Evolutionary conservation across 306 rosid species (phyloP).

Genomic region (Dryas drummondii): DNA sequence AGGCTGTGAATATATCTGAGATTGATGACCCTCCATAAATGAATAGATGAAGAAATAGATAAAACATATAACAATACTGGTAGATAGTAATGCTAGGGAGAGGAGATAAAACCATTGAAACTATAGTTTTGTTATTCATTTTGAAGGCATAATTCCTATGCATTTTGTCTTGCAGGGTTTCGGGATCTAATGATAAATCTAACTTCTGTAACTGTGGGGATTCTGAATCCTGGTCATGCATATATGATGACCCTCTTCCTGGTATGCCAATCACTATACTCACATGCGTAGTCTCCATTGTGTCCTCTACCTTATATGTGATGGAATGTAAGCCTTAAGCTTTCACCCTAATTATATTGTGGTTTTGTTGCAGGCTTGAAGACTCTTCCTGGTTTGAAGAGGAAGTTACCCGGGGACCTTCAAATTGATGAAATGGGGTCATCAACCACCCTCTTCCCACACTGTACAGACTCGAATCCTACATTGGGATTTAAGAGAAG

Average conservation of each 20-base stretch:
- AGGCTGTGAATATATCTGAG: neutral
- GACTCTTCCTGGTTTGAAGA: conserved; percentile 61
- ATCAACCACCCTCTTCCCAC: conserved; percentile 19
- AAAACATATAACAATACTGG: neutral
- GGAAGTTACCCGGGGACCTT: conserved; percentile 57
- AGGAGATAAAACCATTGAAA: neutral
- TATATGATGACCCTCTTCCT: conserved; percentile 55
- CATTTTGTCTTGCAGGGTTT: conserved; percentile 48
- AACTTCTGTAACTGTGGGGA: conserved; percentile 67
- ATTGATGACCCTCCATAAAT: neutral
- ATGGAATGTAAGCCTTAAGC: conserved; percentile 5
- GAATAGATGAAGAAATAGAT: neutral
- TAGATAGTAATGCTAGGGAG: neutral
- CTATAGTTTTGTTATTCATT: conserved; percentile 7
- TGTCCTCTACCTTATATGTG: neutral
- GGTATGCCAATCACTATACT: conserved; percentile 43
- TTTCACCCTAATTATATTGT: conserved; percentile 15
- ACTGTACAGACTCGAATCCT: conserved; percentile 30
- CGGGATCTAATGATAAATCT: conserved; percentile 50
- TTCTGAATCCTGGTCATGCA: conserved; percentile 55
- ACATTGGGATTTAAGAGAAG: conserved; percentile 47
- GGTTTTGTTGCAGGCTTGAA: conserved; percentile 53
- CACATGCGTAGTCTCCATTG: neutral
- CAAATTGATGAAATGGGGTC: conserved; percentile 45
- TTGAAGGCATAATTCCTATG: conserved; percentile 11